Conservation (phyloP, 1,284 basidiomycete species). For the Trichosporon sp. region DNA sequence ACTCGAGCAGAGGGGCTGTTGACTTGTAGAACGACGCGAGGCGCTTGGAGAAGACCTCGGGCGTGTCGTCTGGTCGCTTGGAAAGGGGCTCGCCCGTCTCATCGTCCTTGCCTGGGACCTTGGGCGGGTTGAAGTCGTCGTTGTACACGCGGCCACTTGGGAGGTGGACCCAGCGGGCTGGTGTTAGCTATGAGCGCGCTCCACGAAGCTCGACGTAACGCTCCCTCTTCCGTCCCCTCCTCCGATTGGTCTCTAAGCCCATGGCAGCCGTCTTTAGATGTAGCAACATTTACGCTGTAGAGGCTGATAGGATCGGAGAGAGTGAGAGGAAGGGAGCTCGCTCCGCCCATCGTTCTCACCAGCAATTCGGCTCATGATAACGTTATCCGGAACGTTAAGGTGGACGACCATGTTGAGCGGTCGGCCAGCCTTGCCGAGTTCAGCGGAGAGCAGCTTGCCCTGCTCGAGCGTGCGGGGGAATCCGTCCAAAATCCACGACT, state of each 20-base stretch:
- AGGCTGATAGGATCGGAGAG: neutral
- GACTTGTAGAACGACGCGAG: slow-evolving; percentile 80
- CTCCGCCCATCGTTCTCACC: slow-evolving; percentile 47
- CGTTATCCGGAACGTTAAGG: slow-evolving; percentile 84
- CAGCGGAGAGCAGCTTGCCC: slow-evolving; percentile 68
- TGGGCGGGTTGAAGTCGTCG: slow-evolving; percentile 84
- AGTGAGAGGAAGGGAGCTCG: neutral
- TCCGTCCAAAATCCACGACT: slow-evolving; percentile 87
- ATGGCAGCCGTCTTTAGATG: too few relatives aligned
- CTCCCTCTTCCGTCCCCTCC: too few relatives aligned
- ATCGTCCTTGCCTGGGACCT: slow-evolving; percentile 83
- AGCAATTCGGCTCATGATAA: slow-evolving; percentile 86
- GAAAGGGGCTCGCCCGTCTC: slow-evolving; percentile 86
- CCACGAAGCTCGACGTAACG: too few relatives aligned
- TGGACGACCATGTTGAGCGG: slow-evolving; percentile 84
- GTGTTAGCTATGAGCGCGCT: neutral
- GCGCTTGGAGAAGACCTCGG: slow-evolving; percentile 79
- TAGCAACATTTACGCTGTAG: too few relatives aligned
- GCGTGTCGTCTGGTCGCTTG: slow-evolving; percentile 89
- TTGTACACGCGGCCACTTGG: slow-evolving; percentile 95
- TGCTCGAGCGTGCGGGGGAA: slow-evolving; percentile 93
- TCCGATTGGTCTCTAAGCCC: too few relatives aligned
- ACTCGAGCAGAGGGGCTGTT: slow-evolving; percentile 79
- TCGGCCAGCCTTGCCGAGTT: slow-evolving; percentile 59
- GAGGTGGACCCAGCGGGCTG: slow-evolving; percentile 89